Percentiles rank a stretch among this genome's conserved stretches.
phyloP scores from a whole-genome alignment of 2,329 filamentous ascomycete genomes.

The Akanthomyces lecanii region DNA sequence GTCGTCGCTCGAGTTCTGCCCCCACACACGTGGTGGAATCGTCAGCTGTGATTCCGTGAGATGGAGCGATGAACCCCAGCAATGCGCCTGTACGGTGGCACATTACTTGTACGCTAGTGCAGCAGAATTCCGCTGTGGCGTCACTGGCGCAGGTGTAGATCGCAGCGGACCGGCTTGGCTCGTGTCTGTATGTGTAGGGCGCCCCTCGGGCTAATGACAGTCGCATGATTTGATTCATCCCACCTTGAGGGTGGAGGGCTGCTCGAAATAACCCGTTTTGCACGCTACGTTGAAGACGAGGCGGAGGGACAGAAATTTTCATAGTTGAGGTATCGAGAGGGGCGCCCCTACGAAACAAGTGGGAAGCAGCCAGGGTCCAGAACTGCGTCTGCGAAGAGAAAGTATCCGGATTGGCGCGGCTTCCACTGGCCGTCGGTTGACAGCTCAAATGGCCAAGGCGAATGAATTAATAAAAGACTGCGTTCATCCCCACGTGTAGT shows the following conservation, averaged over 20 bases:
- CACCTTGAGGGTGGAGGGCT: not conserved
- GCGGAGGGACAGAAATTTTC: not conserved
- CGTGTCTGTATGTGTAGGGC: too few species aligned
- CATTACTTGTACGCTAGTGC: not conserved
- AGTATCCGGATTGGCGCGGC: not conserved
- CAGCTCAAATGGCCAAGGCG: not conserved
- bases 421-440: not conserved
- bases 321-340: not conserved
- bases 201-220: not conserved
- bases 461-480: not conserved
- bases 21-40: conserved; percentile 12
- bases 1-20: not conserved
- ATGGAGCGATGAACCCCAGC: not conserved
- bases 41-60: conserved; percentile 9
- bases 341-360: not conserved
- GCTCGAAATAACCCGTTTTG: not conserved
- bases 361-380: not conserved
- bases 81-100: not conserved
- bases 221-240: not conserved
- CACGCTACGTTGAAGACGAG: not conserved
- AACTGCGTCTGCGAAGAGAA: not conserved
- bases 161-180: conserved; percentile 4
- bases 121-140: conserved; percentile 4
- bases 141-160: conserved; percentile 1
- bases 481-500: not conserved